Base-by-base conservation (phyloP, 129 eudicot species). In the Flaveria linearis region DNA sequence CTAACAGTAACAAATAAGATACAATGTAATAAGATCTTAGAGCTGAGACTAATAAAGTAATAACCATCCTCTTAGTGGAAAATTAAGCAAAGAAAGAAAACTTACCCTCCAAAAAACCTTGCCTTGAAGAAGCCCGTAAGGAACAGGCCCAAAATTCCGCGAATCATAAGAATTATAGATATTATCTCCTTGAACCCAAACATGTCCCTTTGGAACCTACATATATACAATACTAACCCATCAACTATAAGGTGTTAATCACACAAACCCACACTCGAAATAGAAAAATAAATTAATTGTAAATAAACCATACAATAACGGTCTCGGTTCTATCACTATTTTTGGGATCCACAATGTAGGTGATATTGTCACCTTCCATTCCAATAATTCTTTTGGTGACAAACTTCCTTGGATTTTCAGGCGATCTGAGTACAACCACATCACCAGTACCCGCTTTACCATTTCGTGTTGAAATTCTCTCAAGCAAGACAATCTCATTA, bases 101-200 rank as follows among this genome's bases (percentile, higher is more conserved):
- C 82, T 77, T 61, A 75, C 91, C 75, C 58, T 86, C 89, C 91
- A 82, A 72, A 84, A 84, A 17, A 89, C 81, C 80, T 85, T 84
- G 83, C 87, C 87, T n/a, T 81, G 81, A 71, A 92, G 80, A 79
- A 89, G 88, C 22, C 84, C 93, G 55, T 84, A 92, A 73, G 97
- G 96, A 82, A 92, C 90, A 11, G 97, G 84, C 12, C 97, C 97
- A 56, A 87, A 92, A 2, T 84, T 53, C 76, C 96, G 82, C 7
- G 97, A 92, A 86, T 92, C 96, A 13, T 30, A n/a, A 58, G 89
- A 82, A 18, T 33, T 26, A 39, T 84, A 84, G 11, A 74, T 83
- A 68, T 89, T 89, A 82, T 92, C 96, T 67, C 97, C 97, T 67
- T 92, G 88, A 3, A 90, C 78, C 93, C 96, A 90, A 64, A 90